Percentiles rank a stretch among this genome's conserved stretches.
Conservation (phyloP, 768 basidiomycete species). For the Cystofilobasidium capitatum region DNA sequence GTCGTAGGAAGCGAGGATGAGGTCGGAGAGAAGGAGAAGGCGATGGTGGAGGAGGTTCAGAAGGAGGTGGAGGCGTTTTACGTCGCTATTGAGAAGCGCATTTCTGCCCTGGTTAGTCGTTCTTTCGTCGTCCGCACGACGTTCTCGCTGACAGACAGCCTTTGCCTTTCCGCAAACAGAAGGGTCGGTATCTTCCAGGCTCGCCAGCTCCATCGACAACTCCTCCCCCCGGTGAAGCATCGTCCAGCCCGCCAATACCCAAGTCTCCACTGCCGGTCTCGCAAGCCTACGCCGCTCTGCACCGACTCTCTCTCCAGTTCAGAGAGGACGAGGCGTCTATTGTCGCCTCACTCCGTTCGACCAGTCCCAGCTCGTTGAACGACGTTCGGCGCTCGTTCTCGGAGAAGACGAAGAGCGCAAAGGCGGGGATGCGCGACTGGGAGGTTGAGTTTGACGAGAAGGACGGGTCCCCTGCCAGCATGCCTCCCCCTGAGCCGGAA, state of each 20-base stretch:
- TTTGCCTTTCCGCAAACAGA: too few species aligned
- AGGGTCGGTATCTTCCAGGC: not conserved
- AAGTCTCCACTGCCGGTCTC: not conserved
- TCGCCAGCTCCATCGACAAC: not conserved
- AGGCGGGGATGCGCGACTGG: not conserved
- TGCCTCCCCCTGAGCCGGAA: not conserved
- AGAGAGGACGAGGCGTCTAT: conserved; percentile 5
- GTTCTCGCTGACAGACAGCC: too few species aligned
- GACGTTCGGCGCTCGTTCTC: conserved; percentile 9
- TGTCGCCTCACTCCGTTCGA: not conserved
- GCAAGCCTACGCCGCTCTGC: conserved; percentile 3
- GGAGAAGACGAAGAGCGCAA: not conserved
- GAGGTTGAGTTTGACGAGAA: conserved; percentile 5
- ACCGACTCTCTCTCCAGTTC: not conserved
- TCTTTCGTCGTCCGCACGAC: not conserved
- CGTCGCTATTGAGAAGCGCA: conserved; percentile 1
- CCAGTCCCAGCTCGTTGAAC: not conserved
- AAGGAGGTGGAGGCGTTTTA: conserved; percentile 10
- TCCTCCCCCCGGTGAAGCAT: not conserved
- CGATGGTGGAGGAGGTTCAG: not conserved
- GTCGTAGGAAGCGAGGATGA: not conserved
- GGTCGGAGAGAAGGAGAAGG: not conserved
- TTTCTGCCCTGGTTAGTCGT: not conserved
- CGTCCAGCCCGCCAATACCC: not conserved
- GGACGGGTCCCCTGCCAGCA: not conserved